These are phyloP conservation scores for Xylariaceae sp. DNA, from an alignment of 2,329 filamentous ascomycete species.

Conservation along the genomic window DNA sequence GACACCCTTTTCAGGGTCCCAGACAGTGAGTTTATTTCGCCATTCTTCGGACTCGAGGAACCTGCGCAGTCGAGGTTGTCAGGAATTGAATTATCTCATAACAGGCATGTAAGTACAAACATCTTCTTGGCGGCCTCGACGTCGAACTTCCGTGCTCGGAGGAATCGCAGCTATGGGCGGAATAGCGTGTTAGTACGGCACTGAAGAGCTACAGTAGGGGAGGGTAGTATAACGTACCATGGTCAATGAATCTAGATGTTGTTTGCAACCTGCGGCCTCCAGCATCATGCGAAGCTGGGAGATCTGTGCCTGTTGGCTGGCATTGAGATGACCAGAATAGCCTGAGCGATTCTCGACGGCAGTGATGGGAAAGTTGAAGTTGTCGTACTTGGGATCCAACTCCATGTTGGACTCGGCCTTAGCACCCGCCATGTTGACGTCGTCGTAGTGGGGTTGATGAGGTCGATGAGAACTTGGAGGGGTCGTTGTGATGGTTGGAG, in stretches of 20 bases:
- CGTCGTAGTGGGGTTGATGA: not conserved
- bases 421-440: slow-evolving; percentile 23
- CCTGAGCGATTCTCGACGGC: slow-evolving; percentile 67
- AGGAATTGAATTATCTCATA: too few relatives aligned
- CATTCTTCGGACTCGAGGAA: slow-evolving; percentile 88
- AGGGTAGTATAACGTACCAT: slow-evolving; percentile 56
- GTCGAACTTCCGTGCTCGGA: slow-evolving; percentile 94
- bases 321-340: slow-evolving; percentile 83
- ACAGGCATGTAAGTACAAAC: slow-evolving; percentile 51
- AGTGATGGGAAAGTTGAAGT: slow-evolving; percentile 88
- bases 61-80: slow-evolving; percentile 47
- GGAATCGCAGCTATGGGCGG: slow-evolving; percentile 68
- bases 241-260: slow-evolving; percentile 87
- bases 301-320: slow-evolving; percentile 85
- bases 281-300: slow-evolving; percentile 79
- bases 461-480: slow-evolving; percentile 1
- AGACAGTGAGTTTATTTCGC: slow-evolving; percentile 75
- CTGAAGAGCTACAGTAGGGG: not conserved
- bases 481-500: not conserved
- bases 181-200: not conserved
- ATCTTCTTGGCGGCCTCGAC: slow-evolving; percentile 80
- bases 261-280: slow-evolving; percentile 75
- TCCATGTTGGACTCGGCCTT: slow-evolving; percentile 41
- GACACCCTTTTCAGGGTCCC: slow-evolving; percentile 73
- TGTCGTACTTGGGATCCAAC: slow-evolving; percentile 86